Conservation (phyloP, 768 basidiomycete genomes). For the Auricularia sp. region DNA sequence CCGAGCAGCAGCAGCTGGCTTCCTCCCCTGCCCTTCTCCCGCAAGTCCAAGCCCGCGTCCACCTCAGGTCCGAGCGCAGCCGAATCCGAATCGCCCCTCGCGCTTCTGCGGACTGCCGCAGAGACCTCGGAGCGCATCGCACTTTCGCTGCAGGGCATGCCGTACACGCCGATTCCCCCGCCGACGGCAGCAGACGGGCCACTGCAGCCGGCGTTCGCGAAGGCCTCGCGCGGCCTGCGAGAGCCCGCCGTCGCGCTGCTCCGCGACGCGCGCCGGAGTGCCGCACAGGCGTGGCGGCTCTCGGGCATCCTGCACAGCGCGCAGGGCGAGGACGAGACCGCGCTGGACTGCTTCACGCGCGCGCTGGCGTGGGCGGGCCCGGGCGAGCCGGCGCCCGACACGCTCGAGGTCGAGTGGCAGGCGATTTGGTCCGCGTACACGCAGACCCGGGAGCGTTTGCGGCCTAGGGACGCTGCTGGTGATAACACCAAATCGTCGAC, state of each 20-base stretch:
- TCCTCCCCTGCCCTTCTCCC: neutral
- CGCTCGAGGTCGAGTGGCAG: constrained; percentile 51
- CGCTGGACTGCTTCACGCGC: constrained; percentile 55
- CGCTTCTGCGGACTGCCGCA: constrained; percentile 50
- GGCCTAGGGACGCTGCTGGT: neutral
- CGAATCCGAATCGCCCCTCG: constrained; percentile 28
- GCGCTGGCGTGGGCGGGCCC: constrained; percentile 58
- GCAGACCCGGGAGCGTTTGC: neutral
- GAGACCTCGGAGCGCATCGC: constrained; percentile 59
- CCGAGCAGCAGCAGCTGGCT: constrained; percentile 19
- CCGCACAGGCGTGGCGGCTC: constrained; percentile 68
- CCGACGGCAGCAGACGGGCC: constrained; percentile 29
- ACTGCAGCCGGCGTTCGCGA: constrained; percentile 34
- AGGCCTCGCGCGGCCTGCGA: constrained; percentile 37
- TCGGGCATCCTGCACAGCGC: constrained; percentile 55
- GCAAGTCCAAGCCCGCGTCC: neutral
- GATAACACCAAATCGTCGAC: neutral
- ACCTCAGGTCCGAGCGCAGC: constrained; percentile 10
- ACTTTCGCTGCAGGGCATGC: constrained; percentile 36
- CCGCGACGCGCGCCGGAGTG: constrained; percentile 58
- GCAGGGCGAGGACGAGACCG: constrained; percentile 21
- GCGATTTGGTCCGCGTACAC: constrained; percentile 30
- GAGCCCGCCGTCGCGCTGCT: constrained; percentile 48
- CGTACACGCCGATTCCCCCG: constrained; percentile 22
- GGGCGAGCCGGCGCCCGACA: constrained; percentile 37